These are phyloP conservation scores for Beta lomatogona DNA, from an alignment of 179 eudicot genomes.

Conservation along the genomic window DNA sequence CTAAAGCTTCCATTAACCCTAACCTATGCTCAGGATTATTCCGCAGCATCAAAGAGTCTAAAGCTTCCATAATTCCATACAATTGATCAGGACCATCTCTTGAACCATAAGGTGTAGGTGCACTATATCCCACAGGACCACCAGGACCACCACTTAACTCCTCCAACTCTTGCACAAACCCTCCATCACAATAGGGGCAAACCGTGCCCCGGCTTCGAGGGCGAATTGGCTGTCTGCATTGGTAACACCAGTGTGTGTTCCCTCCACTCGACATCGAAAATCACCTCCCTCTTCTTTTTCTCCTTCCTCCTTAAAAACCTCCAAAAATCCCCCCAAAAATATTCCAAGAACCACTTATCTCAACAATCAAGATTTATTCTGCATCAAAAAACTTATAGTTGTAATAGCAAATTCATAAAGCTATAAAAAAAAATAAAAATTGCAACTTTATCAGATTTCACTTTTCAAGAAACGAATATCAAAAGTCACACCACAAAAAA, in stretches of 20 bases:
- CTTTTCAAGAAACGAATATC: neutral
- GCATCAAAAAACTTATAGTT: slow-evolving; percentile 19
- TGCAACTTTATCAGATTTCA: neutral
- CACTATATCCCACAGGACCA: neutral
- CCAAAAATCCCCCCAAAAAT: neutral
- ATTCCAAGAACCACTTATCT: slow-evolving; percentile 7
- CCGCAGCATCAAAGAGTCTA: slow-evolving; percentile 40
- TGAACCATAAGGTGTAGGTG: slow-evolving; percentile 32
- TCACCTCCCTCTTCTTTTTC: slow-evolving; percentile 7
- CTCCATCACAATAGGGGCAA: slow-evolving; percentile 72
- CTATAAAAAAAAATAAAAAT: neutral
- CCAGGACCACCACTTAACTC: slow-evolving; percentile 36
- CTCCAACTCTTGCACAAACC: slow-evolving; percentile 74
- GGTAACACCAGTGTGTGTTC: slow-evolving; percentile 90
- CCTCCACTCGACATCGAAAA: slow-evolving; percentile 59
- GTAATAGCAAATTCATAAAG: neutral
- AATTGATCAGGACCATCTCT: slow-evolving; percentile 45
- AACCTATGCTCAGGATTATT: slow-evolving; percentile 51
- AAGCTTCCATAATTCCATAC: slow-evolving; percentile 47
- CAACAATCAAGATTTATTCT: slow-evolving; percentile 24
- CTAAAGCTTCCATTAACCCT: slow-evolving; percentile 66
- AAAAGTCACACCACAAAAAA: neutral
- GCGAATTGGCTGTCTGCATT: slow-evolving; percentile 65
- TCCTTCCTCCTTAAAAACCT: neutral
- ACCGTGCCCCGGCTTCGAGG: slow-evolving; percentile 45